Percentiles rank a stretch among this genome's conserved stretches.
Conservation (phyloP, 495 filamentous ascomycete genomes). For the Lophiotrema nucula region DNA sequence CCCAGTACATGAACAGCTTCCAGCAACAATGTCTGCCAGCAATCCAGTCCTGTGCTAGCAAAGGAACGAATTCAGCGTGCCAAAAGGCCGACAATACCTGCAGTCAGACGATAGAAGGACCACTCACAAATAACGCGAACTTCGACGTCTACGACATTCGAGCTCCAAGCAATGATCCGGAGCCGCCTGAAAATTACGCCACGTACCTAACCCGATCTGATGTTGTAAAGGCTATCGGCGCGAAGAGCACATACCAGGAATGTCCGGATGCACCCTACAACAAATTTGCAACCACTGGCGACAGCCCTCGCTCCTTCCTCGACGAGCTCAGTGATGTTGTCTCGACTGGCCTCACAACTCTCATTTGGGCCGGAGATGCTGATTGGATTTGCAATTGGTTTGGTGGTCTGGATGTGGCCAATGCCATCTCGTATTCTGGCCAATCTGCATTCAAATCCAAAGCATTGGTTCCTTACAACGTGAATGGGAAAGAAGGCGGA, state of each 20-base stretch:
- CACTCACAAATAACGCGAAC: constrained; percentile 39
- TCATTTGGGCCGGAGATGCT: constrained; percentile 55
- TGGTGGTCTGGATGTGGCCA: constrained; percentile 47
- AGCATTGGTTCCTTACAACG: constrained; percentile 47
- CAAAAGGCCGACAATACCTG: constrained; percentile 47
- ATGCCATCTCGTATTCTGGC: constrained; percentile 39
- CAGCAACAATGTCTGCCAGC: constrained; percentile 45
- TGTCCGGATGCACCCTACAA: constrained; percentile 44
- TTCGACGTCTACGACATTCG: constrained; percentile 57
- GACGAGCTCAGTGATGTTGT: constrained; percentile 49
- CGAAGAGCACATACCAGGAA: constrained; percentile 48
- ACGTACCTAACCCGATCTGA: constrained; percentile 44
- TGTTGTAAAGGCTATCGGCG: constrained; percentile 54
- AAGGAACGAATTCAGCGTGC: constrained; percentile 45
- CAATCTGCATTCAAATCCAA: constrained; percentile 43
- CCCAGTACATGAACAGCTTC: constrained; percentile 43
- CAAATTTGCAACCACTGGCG: constrained; percentile 50
- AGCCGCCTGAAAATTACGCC: constrained; percentile 51
- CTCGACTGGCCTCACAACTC: constrained; percentile 47
- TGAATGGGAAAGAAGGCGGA: constrained; percentile 48
- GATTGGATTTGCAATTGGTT: constrained; percentile 58
- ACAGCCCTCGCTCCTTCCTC: constrained; percentile 51
- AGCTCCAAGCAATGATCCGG: constrained; percentile 44
- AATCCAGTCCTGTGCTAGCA: constrained; percentile 41
- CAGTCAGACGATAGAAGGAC: constrained; percentile 45